These are phyloP conservation scores for Microcyclospora tardicrescens DNA, from an alignment of 2,329 filamentous ascomycete genomes.

Conservation along the genomic window DNA sequence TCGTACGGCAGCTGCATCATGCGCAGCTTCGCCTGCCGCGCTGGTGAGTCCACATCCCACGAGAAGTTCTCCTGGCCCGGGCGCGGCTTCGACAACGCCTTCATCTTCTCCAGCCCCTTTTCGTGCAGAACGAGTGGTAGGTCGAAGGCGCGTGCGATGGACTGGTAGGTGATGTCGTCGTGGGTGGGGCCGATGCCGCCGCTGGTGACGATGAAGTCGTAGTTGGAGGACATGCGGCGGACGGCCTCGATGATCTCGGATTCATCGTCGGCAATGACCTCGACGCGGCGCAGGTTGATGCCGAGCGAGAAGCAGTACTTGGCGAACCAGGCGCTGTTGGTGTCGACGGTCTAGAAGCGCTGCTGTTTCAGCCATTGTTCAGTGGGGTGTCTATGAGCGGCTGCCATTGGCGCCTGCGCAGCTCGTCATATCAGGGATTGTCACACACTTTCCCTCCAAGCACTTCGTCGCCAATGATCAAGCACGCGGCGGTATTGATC, in stretches of 20 bases:
- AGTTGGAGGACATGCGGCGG: constrained; percentile 70
- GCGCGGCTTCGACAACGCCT: constrained; percentile 59
- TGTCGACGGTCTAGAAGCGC: constrained; percentile 45
- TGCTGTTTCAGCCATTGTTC: not conserved
- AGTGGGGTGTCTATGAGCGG: too few relatives aligned
- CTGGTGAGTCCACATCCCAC: constrained; percentile 72
- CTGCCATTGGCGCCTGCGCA: too few relatives aligned
- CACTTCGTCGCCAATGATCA: constrained; percentile 97
- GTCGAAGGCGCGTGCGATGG: constrained; percentile 79
- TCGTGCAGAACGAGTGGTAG: constrained; percentile 66
- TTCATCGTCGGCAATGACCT: constrained; percentile 90
- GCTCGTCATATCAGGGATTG: not conserved
- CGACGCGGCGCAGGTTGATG: constrained; percentile 66
- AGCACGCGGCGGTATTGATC: constrained; percentile 79
- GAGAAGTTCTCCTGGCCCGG: constrained; percentile 61
- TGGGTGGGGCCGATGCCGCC: constrained; percentile 95
- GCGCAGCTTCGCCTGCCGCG: constrained; percentile 66
- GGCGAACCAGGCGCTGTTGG: constrained; percentile 52
- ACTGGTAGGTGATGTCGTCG: constrained; percentile 94
- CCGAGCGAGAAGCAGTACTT: constrained; percentile 54
- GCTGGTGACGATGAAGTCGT: constrained; percentile 91
- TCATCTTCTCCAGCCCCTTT: constrained; percentile 70
- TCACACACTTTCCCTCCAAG: constrained; percentile 72
- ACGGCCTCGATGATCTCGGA: constrained; percentile 80
- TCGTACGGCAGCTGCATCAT: constrained; percentile 85